phyloP scores from a whole-genome alignment of 306 rosid genomes.

The Fragaria iinumae region DNA sequence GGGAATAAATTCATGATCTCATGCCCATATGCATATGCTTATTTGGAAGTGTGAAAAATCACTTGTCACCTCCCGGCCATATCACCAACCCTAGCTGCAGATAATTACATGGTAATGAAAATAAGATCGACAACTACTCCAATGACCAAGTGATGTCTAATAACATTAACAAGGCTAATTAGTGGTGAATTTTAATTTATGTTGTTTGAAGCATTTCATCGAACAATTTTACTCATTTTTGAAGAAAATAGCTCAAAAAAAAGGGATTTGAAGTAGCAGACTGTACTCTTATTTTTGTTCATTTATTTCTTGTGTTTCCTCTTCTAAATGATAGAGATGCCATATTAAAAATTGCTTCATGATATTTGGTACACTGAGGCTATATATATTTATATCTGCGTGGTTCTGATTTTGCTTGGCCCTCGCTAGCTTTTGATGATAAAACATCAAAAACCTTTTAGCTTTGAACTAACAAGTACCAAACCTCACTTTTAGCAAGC shows the following conservation, averaged over 20 bases:
- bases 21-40: background rate
- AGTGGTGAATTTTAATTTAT: background rate
- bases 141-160: background rate
- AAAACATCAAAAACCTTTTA: slow-evolving; percentile 11
- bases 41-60: background rate
- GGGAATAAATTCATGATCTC: slow-evolving; percentile 10
- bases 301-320: background rate
- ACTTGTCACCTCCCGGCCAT: slow-evolving; percentile 8
- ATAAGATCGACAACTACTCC: background rate
- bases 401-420: slow-evolving; percentile 9
- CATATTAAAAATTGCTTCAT: background rate
- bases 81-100: too few relatives aligned
- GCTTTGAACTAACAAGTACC: background rate
- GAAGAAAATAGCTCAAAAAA: background rate
- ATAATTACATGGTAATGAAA: background rate
- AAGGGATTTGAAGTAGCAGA: background rate
- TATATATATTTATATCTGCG: background rate
- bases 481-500: slow-evolving; percentile 2
- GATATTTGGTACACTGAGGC: background rate
- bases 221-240: background rate
- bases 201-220: background rate
- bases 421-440: background rate
- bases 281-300: background rate
- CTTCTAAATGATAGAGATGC: background rate
- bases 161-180: background rate